These are phyloP conservation scores for Cucurbita argyrosperma DNA, from an alignment of 306 rosid genomes.

Conservation along the genomic window DNA sequence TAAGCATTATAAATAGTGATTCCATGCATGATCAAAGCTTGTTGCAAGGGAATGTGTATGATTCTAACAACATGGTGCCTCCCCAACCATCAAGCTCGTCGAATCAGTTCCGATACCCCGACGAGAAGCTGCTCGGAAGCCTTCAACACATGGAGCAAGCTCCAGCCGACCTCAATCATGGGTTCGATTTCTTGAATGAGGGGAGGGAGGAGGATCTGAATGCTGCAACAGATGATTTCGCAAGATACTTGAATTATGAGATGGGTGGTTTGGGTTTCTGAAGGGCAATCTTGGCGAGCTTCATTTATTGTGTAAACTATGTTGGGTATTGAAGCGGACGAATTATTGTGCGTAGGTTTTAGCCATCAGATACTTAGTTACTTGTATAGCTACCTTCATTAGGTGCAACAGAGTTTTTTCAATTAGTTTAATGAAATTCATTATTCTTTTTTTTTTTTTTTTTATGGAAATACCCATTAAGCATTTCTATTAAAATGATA, in stretches of 20 bases:
- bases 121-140: slow-evolving; percentile 56
- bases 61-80: slow-evolving; percentile 9
- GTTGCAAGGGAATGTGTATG: slow-evolving; percentile 12
- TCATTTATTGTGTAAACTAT: not conserved
- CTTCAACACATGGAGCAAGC: slow-evolving; percentile 41
- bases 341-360: slow-evolving; percentile 38
- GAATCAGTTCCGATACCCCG: slow-evolving; percentile 42
- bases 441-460: too few species aligned
- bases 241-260: slow-evolving; percentile 16
- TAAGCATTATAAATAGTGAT: slow-evolving; percentile 24
- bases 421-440: not conserved
- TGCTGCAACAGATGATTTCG: slow-evolving; percentile 13
- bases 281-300: not conserved
- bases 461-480: too few species aligned
- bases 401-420: not conserved
- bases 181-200: slow-evolving; percentile 44
- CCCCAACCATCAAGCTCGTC: slow-evolving; percentile 21
- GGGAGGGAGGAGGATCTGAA: slow-evolving; percentile 23
- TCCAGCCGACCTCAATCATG: slow-evolving; percentile 24
- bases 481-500: not conserved
- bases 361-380: not conserved
- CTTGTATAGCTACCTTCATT: not conserved
- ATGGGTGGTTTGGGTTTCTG: slow-evolving; percentile 11
- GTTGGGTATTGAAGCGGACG: not conserved
- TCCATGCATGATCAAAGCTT: slow-evolving; percentile 11